Conservation (phyloP, 306 rosid genomes). For the Argentina anserina region DNA sequence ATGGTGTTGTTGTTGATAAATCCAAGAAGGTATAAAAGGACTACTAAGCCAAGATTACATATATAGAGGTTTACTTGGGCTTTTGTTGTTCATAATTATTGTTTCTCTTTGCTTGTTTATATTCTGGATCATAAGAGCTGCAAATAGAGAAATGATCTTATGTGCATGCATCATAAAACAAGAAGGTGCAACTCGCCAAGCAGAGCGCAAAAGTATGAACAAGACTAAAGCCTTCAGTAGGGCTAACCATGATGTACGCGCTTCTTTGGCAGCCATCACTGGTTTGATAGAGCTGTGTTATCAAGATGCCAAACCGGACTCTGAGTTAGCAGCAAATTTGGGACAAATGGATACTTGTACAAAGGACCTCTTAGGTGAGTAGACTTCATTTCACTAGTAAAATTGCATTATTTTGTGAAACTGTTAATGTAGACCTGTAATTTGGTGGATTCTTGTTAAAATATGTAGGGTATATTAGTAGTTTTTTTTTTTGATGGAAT, state of each 20-base stretch:
- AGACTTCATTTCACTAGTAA: neutral
- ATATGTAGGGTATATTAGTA: neutral
- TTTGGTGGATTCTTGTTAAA: neutral
- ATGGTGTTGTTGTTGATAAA: neutral
- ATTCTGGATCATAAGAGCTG: slow-evolving; percentile 20
- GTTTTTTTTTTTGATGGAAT: too few relatives aligned
- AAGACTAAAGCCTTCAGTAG: slow-evolving; percentile 60
- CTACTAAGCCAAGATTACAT: neutral
- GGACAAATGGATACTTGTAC: slow-evolving; percentile 59
- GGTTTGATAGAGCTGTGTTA: slow-evolving; percentile 63
- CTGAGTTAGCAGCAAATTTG: slow-evolving; percentile 47
- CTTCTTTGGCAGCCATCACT: slow-evolving; percentile 63
- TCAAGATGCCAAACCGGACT: slow-evolving; percentile 35
- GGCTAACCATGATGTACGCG: slow-evolving; percentile 77
- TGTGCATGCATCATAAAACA: slow-evolving; percentile 60
- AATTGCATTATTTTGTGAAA: neutral
- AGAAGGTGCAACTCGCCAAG: slow-evolving; percentile 66
- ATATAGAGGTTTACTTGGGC: slow-evolving; percentile 20
- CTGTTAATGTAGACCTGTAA: neutral
- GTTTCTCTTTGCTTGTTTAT: slow-evolving; percentile 32
- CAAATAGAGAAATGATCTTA: slow-evolving; percentile 55
- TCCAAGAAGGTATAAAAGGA: neutral
- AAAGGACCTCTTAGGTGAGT: slow-evolving; percentile 62
- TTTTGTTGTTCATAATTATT: slow-evolving; percentile 34
- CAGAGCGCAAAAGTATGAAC: slow-evolving; percentile 70